These are phyloP conservation scores for Saccharomyces hybrid DNA, from an alignment of 1,139 yeast genomes.

Conservation along the genomic window DNA sequence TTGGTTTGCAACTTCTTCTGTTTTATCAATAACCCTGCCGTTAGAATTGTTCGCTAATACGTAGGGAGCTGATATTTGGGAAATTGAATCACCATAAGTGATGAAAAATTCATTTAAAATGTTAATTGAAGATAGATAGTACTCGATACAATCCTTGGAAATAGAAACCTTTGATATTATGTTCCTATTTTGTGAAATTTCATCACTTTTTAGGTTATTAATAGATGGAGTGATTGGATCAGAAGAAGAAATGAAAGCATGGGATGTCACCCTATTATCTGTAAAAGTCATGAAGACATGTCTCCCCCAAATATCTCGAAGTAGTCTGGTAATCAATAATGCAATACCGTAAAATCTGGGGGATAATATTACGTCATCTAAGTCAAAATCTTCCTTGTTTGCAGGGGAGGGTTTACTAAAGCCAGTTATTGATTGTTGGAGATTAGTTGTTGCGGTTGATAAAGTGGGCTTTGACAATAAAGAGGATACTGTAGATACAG, in stretches of 20 bases:
- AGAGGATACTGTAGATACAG: conserved; percentile 26
- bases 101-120: conserved; percentile 52
- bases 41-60: conserved; percentile 23
- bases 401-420: conserved; percentile 7
- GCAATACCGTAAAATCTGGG: conserved; percentile 92
- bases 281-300: conserved; percentile 46
- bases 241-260: not conserved
- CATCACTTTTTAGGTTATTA: conserved; percentile 14
- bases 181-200: conserved; percentile 14
- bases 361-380: conserved; percentile 76
- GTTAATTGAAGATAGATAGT: conserved; percentile 51
- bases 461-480: conserved; percentile 21
- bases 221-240: conserved; percentile 15
- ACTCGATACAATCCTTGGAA: conserved; percentile 51
- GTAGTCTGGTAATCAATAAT: conserved; percentile 65
- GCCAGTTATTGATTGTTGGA: conserved; percentile 7
- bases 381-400: conserved; percentile 20
- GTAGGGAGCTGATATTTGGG: conserved; percentile 46
- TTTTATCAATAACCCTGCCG: conserved; percentile 21
- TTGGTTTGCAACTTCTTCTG: conserved; percentile 54
- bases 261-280: not conserved
- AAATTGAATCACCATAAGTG: conserved; percentile 52
- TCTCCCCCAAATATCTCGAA: conserved; percentile 70
- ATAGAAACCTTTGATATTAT: conserved; percentile 32
- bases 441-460: conserved; percentile 20